A percentile compares a stretch with the other conserved stretches of the same genome.
phyloP scores from a whole-genome alignment of 805 yeast genomes.

The Zygosaccharomyces kombuchaensis region DNA sequence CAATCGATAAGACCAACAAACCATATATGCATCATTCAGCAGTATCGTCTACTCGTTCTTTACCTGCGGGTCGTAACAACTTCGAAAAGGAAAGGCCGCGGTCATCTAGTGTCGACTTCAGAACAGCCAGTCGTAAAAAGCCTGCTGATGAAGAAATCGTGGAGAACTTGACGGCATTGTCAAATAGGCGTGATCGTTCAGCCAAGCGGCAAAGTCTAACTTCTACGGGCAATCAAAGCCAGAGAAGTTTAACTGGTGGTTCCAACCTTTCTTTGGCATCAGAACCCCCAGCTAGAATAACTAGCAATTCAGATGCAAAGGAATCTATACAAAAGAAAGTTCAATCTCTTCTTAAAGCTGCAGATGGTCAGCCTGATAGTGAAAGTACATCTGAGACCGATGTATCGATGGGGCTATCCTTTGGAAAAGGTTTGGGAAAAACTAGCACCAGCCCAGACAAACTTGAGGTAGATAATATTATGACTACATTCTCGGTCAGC shows the following conservation, averaged over 20 bases:
- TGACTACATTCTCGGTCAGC: slow-evolving; percentile 10
- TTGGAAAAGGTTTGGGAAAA: background rate
- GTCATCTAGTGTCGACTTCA: slow-evolving; percentile 6
- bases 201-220: background rate
- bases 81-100: slow-evolving; percentile 1
- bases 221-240: background rate
- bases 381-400: background rate
- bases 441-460: background rate
- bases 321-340: slow-evolving; percentile 53
- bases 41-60: slow-evolving; percentile 4
- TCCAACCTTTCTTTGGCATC: background rate
- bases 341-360: slow-evolving; percentile 41
- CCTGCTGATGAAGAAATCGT: slow-evolving; percentile 3
- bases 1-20: background rate
- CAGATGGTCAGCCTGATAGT: slow-evolving; percentile 13
- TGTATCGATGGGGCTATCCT: background rate
- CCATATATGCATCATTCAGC: slow-evolving; percentile 1
- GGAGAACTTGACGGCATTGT: slow-evolving; percentile 3
- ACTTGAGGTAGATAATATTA: background rate
- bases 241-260: slow-evolving; percentile 1
- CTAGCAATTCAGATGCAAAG: slow-evolving; percentile 13
- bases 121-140: background rate
- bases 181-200: slow-evolving; percentile 1
- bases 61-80: background rate
- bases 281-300: background rate